Evolutionary conservation across 495 filamentous ascomycete genomes (phyloP), one percentile per base, ranked within the genome.

Genomic region (Endocarpon pusillum): DNA sequence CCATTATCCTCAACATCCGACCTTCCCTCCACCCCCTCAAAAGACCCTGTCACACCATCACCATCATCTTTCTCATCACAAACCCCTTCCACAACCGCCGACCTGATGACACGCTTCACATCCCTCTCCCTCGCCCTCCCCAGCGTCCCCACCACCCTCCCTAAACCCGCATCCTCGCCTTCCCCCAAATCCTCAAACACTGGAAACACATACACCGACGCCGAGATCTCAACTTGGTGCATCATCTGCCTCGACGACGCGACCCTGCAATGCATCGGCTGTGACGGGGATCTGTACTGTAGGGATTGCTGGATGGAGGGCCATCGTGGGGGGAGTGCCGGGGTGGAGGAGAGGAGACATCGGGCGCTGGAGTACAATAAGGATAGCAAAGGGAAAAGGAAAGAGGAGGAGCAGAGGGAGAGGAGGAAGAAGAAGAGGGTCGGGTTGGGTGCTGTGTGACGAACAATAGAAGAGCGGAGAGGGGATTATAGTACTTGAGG

Each of bases 171-270:
- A 19, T 35, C 48, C 0, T 44, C 49, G 20, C 23, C 29, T 15
- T 31, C 33, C 14, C 19, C 40, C 10, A 54, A 44, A 30, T 51
- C 50, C 34, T 37, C 37, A 18, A 37, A n/a, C n/a, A n/a, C n/a
- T n/a, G n/a, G n/a, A 37, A 26, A 21, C 43, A 57, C 50, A 4
- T 69, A 58, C 48, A 66, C 65, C 1, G 69, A 77, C 44, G 71
- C 70, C 14, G 73, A 81, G 40, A 61, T 73, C 36, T 69, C 69
- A 30, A 68, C 55, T 16, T 81, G 76, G 75, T 82, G 77, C 46
- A 59, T 66, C 10, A 78, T 80, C 29, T 82, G 77, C 43, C 69
- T 69, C 20, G 71, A 72, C 22, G 73, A 81, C 41, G 75, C 72
- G 3, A 63, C 62, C 3, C 53, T 81, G 8, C 48, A 52, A 33